Conservation (phyloP, 2,329 filamentous ascomycete genomes). For the Chrysosporium queenslandicum region DNA sequence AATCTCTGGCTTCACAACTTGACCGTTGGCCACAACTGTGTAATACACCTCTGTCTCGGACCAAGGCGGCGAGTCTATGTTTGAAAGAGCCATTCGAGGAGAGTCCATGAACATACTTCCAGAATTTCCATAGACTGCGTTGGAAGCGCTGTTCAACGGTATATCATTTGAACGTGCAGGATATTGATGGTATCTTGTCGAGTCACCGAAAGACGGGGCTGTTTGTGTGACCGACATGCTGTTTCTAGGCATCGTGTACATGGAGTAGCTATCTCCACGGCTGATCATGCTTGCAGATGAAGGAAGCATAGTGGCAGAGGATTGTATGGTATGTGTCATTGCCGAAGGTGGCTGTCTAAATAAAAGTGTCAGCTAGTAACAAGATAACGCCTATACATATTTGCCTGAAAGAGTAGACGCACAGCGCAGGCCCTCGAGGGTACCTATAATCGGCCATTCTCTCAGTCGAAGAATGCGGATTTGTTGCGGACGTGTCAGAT, state of each 20-base stretch:
- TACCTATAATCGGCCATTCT: constrained; percentile 32
- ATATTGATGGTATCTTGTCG: constrained; percentile 28
- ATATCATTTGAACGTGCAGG: constrained; percentile 26
- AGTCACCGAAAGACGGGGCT: constrained; percentile 25
- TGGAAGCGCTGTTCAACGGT: constrained; percentile 25
- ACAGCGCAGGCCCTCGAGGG: constrained; percentile 33
- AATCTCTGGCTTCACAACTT: constrained; percentile 58
- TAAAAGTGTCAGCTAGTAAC: background rate
- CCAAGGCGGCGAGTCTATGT: constrained; percentile 37
- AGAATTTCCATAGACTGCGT: constrained; percentile 24
- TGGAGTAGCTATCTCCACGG: constrained; percentile 33
- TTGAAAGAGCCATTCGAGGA: constrained; percentile 24
- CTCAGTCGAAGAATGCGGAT: constrained; percentile 30
- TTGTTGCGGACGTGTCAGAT: constrained; percentile 15
- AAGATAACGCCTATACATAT: too few relatives aligned
- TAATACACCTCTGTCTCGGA: constrained; percentile 31
- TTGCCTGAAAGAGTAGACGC: constrained; percentile 23
- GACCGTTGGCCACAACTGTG: constrained; percentile 27
- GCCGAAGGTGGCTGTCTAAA: constrained; percentile 38
- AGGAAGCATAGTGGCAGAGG: constrained; percentile 23
- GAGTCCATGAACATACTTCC: constrained; percentile 21
- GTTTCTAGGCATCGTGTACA: constrained; percentile 28
- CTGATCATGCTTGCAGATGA: constrained; percentile 26
- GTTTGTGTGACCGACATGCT: constrained; percentile 24
- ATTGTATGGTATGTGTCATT: constrained; percentile 35